Evolutionary conservation across 1,139 yeast genomes (phyloP).

Genomic region (Yamadazyma kanchanaburiensis): DNA sequence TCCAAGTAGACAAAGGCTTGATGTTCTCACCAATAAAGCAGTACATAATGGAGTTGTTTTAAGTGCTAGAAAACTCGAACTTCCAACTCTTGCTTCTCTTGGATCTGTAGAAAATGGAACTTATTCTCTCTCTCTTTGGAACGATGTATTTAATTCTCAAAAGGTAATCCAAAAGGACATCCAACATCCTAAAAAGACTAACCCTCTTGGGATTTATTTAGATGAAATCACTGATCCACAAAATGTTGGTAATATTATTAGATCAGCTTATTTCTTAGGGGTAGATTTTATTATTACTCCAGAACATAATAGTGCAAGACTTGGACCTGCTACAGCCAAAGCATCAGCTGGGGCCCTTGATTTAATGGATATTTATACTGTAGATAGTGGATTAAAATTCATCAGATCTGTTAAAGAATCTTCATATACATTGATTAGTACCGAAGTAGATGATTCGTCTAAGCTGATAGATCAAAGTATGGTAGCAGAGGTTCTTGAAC

Average conservation of each 20-base stretch:
- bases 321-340: slow-evolving; percentile 76
- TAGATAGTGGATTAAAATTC: slow-evolving; percentile 57
- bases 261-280: slow-evolving; percentile 83
- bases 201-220: slow-evolving; percentile 71
- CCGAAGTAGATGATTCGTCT: slow-evolving; percentile 33
- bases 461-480: slow-evolving; percentile 41
- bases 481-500: slow-evolving; percentile 37
- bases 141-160: slow-evolving; percentile 18
- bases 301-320: slow-evolving; percentile 65
- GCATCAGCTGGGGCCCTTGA: slow-evolving; percentile 91
- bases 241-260: slow-evolving; percentile 80
- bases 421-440: slow-evolving; percentile 76
- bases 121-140: slow-evolving; percentile 18
- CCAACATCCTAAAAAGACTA: slow-evolving; percentile 17
- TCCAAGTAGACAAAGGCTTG: slow-evolving; percentile 54
- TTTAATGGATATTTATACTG: slow-evolving; percentile 57
- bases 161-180: slow-evolving; percentile 14
- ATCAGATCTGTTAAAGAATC: slow-evolving; percentile 49
- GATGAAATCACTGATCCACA: slow-evolving; percentile 91
- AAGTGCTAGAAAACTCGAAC: slow-evolving; percentile 58
- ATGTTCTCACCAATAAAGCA: slow-evolving; percentile 59
- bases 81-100: slow-evolving; percentile 39
- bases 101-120: slow-evolving; percentile 20
- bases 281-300: slow-evolving; percentile 78
- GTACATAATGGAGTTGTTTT: slow-evolving; percentile 83